These are phyloP conservation scores for Comarum palustre DNA, from an alignment of 306 rosid species.

Conservation along the genomic window DNA sequence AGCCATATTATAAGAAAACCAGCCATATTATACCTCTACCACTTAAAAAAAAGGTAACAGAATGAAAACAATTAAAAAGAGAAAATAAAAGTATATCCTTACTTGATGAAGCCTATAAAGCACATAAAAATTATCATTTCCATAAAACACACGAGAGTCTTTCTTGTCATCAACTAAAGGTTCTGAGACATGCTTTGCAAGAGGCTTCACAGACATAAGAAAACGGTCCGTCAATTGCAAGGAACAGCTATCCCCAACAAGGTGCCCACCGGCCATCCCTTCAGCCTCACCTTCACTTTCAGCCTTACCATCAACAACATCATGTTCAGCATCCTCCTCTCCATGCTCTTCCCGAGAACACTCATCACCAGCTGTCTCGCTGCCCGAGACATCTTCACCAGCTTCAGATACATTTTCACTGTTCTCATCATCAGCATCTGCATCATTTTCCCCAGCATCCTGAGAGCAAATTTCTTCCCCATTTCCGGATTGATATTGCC, in stretches of 20 bases:
- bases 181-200: conserved; percentile 64
- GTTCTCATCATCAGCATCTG: conserved; percentile 91
- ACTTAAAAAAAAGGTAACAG: neutral
- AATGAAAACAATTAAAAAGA: neutral
- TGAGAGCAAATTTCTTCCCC: conserved; percentile 49
- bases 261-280: conserved; percentile 65
- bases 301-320: conserved; percentile 77
- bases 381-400: conserved; percentile 85
- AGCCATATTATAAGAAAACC: conserved; percentile 22
- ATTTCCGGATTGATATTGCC: conserved; percentile 52
- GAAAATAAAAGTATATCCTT: conserved; percentile 26
- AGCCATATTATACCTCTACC: conserved; percentile 11
- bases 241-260: conserved; percentile 54
- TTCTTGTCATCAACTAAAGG: conserved; percentile 49
- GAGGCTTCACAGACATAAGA: conserved; percentile 79
- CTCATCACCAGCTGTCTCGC: conserved; percentile 92
- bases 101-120: conserved; percentile 98
- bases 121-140: conserved; percentile 83
- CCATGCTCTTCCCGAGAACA: conserved; percentile 78
- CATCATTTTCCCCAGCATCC: conserved; percentile 69
- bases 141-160: conserved; percentile 68
- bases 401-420: conserved; percentile 91
- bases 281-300: conserved; percentile 99
- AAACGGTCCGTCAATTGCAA: conserved; percentile 67
- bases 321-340: conserved; percentile 70